phyloP scores from a whole-genome alignment of 129 eudicot genomes.

The Flaveria brownii region DNA sequence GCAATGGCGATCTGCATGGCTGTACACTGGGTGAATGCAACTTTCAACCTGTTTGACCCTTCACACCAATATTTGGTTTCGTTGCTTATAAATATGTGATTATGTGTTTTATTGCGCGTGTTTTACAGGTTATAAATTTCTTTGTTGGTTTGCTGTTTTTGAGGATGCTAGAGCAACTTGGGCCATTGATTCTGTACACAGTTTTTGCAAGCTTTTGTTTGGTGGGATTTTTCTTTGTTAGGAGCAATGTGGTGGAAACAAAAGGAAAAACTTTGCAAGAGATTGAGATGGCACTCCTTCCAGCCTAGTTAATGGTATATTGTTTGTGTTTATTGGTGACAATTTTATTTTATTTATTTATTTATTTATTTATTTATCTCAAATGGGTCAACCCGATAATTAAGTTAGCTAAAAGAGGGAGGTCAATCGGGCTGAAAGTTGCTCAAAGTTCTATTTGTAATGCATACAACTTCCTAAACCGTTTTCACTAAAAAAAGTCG shows the following conservation, averaged over 20 bases:
- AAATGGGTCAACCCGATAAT: background rate
- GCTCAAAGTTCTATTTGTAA: background rate
- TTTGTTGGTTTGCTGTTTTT: slow-evolving; percentile 72
- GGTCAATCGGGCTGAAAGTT: background rate
- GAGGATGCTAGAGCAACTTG: slow-evolving; percentile 73
- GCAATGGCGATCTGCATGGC: slow-evolving; percentile 96
- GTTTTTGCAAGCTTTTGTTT: slow-evolving; percentile 66
- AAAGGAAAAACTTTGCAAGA: slow-evolving; percentile 84
- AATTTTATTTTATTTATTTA: too few relatives aligned
- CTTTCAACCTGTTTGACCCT: too few relatives aligned
- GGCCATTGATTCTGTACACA: slow-evolving; percentile 63
- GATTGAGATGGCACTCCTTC: slow-evolving; percentile 77
- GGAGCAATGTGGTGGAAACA: slow-evolving; percentile 68
- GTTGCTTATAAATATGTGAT: background rate
- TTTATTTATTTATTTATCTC: background rate
- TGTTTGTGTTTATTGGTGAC: background rate
- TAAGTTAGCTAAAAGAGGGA: background rate
- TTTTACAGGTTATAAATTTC: slow-evolving; percentile 71
- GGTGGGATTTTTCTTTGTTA: slow-evolving; percentile 56
- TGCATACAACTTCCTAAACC: background rate
- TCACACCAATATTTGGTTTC: background rate
- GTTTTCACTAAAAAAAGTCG: too few relatives aligned
- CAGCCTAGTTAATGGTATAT: slow-evolving; percentile 40
- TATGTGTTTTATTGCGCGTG: background rate
- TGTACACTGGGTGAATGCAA: slow-evolving; percentile 79